Evolutionary conservation across 176 grass and related monocot genomes (phyloP).

Genomic region (Zoysia pacifica): DNA sequence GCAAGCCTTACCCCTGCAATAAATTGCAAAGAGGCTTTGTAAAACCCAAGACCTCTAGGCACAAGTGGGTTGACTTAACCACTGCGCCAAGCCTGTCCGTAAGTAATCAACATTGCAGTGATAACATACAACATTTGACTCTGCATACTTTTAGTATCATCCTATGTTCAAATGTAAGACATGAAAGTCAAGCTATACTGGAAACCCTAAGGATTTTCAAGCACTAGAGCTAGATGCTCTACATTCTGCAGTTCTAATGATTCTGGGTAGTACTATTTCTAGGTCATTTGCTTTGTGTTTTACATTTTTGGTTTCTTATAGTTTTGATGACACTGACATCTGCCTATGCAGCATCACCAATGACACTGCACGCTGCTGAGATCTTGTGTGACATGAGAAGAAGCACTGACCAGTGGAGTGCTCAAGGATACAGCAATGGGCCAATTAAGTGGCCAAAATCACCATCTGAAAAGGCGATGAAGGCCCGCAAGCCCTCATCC

Average conservation of each 20-base stretch:
- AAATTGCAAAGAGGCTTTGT: no score
- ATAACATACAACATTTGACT: background rate
- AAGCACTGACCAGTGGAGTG: constrained; percentile 37
- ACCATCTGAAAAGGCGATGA: constrained; percentile 71
- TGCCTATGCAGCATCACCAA: constrained; percentile 48
- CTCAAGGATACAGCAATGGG: constrained; percentile 50
- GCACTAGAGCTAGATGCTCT: constrained; percentile 17
- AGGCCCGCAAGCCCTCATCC: constrained; percentile 67
- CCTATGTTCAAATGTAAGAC: constrained; percentile 11
- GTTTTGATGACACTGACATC: constrained; percentile 31
- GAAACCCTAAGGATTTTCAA: constrained; percentile 3
- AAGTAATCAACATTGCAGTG: constrained; percentile 16
- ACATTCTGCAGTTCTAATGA: background rate
- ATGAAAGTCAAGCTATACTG: background rate
- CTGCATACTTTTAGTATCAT: constrained; percentile 10
- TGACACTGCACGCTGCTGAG: constrained; percentile 59
- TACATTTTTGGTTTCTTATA: constrained; percentile 15
- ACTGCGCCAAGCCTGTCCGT: constrained; percentile 9
- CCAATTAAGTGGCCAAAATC: constrained; percentile 68
- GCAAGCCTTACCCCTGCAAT: no score
- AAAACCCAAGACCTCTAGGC: no score
- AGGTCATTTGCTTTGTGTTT: background rate
- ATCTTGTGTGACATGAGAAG: constrained; percentile 77
- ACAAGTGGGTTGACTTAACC: no score
- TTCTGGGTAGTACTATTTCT: constrained; percentile 24